Evolutionary conservation across 2,329 filamentous ascomycete species (phyloP).

Genomic region (Pyrenochaeta sp.): DNA sequence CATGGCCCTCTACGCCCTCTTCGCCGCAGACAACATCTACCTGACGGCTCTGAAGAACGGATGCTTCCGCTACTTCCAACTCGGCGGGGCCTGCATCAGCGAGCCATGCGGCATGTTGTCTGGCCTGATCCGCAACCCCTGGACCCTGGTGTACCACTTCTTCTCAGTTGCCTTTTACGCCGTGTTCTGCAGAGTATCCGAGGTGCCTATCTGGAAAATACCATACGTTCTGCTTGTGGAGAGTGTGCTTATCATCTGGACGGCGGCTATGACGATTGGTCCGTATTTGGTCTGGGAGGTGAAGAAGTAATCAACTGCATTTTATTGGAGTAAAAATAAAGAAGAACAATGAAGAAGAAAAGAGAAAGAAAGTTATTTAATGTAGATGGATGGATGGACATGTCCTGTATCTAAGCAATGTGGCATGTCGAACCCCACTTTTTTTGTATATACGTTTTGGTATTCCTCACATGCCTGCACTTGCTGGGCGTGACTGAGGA

Average conservation of each 20-base stretch:
- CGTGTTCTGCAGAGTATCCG: slow-evolving; percentile 73
- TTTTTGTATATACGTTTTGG: too few relatives aligned
- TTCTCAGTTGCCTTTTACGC: slow-evolving; percentile 90
- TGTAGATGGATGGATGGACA: too few relatives aligned
- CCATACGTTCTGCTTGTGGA: slow-evolving; percentile 67
- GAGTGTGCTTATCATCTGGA: slow-evolving; percentile 76
- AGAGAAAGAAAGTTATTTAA: too few relatives aligned
- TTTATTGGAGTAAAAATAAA: too few relatives aligned
- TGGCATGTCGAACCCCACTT: too few relatives aligned
- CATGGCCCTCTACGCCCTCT: slow-evolving; percentile 88
- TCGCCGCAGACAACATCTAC: slow-evolving; percentile 72
- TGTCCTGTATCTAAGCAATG: too few relatives aligned
- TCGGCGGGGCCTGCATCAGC: slow-evolving; percentile 73
- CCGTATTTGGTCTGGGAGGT: slow-evolving; percentile 80
- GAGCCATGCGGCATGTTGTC: slow-evolving; percentile 83
- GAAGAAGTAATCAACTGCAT: slow-evolving; percentile 45
- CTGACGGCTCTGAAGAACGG: slow-evolving; percentile 83
- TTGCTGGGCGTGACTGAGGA: too few relatives aligned
- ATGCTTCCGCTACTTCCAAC: slow-evolving; percentile 91
- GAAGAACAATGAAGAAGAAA: too few relatives aligned
- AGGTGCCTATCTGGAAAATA: slow-evolving; percentile 50
- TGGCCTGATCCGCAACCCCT: slow-evolving; percentile 79
- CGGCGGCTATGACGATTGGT: slow-evolving; percentile 80
- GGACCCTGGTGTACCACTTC: slow-evolving; percentile 88
- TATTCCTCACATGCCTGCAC: too few relatives aligned